Evolutionary conservation across 495 filamentous ascomycete genomes (phyloP).

Genomic region (Hypoxylon perforatum): DNA sequence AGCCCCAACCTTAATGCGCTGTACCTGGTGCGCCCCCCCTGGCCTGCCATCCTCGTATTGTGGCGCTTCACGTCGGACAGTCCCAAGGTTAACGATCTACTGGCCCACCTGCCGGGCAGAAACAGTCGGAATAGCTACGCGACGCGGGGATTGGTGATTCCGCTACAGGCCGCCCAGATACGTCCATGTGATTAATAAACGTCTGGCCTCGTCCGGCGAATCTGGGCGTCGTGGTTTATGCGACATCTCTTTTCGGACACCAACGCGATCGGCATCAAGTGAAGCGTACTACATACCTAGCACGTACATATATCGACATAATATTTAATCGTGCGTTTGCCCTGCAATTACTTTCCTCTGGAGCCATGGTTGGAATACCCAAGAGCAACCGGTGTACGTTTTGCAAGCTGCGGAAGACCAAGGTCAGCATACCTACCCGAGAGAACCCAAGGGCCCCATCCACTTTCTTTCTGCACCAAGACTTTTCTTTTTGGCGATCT

Average conservation of each 20-base stretch:
- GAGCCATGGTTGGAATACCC: conserved; percentile 44
- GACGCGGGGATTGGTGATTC: conserved; percentile 4
- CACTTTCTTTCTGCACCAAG: not conserved
- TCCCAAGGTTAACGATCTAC: conserved; percentile 10
- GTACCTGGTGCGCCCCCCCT: conserved; percentile 23
- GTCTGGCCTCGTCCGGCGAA: conserved; percentile 7
- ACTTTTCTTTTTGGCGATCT: conserved; percentile 10
- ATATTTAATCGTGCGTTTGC: not conserved
- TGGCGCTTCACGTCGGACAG: conserved; percentile 11
- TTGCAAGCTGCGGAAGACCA: conserved; percentile 45
- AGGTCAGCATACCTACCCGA: conserved; percentile 25
- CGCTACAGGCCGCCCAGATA: conserved; percentile 17
- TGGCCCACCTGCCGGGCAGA: conserved; percentile 1
- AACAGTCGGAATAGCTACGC: conserved; percentile 22
- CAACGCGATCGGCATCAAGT: conserved; percentile 6
- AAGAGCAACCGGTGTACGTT: conserved; percentile 47
- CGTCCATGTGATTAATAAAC: conserved; percentile 31
- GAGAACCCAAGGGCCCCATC: not conserved
- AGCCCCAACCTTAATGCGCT: conserved; percentile 34
- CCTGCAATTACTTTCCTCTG: not conserved
- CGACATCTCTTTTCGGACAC: conserved; percentile 19
- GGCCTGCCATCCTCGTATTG: conserved; percentile 31
- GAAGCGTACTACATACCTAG: too few species aligned
- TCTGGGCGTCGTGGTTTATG: not conserved
- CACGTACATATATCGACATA: conserved; percentile 5